These are phyloP conservation scores for Venturia nashicola DNA, from an alignment of 2,329 filamentous ascomycete genomes.

Conservation along the genomic window DNA sequence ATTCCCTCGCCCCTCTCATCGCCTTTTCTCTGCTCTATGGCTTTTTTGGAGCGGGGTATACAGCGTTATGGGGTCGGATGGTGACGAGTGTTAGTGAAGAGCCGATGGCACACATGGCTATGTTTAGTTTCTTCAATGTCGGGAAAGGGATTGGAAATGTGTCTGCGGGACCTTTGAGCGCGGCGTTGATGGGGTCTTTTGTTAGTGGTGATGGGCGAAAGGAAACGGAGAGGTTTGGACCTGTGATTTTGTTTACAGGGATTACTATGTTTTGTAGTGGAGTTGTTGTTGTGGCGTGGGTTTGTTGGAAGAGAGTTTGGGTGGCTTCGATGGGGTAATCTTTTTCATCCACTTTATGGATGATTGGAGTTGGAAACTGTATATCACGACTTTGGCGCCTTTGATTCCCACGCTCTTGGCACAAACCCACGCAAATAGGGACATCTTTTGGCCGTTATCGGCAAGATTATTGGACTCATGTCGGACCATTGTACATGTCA, in stretches of 20 bases:
- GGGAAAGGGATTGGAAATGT: conserved; percentile 8
- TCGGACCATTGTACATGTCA: too few species aligned
- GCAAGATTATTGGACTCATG: too few species aligned
- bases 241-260: background rate
- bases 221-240: background rate
- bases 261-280: background rate
- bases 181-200: background rate
- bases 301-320: background rate
- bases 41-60: conserved; percentile 9
- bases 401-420: too few species aligned
- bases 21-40: conserved; percentile 8
- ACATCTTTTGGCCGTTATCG: too few species aligned
- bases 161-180: conserved; percentile 4
- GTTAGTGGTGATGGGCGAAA: background rate
- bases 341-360: too few species aligned
- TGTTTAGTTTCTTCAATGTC: conserved; percentile 5
- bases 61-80: conserved; percentile 7
- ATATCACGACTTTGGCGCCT: too few species aligned
- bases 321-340: background rate
- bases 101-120: conserved; percentile 4
- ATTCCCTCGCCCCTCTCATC: background rate
- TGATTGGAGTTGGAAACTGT: background rate
- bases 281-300: background rate
- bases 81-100: conserved; percentile 5
- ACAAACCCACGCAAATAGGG: too few species aligned